phyloP scores from a whole-genome alignment of 306 rosid species.

The Vigna trinervia region DNA sequence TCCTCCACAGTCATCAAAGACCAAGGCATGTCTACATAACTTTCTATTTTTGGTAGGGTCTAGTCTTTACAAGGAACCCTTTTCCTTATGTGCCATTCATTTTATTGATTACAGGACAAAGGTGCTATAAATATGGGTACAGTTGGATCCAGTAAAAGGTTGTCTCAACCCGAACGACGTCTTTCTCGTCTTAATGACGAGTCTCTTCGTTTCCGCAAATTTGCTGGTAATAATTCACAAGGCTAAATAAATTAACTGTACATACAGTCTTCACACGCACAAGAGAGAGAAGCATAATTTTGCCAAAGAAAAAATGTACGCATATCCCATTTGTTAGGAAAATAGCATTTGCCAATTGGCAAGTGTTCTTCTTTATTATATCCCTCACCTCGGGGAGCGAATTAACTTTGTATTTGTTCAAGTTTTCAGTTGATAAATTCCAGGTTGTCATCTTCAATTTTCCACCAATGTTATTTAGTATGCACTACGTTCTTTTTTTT shows the following conservation, averaged over 20 bases:
- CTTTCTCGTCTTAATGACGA: slow-evolving; percentile 70
- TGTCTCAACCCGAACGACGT: slow-evolving; percentile 64
- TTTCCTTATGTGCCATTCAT: slow-evolving; percentile 25
- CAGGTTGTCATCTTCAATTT: not conserved
- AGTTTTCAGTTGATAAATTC: not conserved
- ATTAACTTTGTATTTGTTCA: slow-evolving; percentile 11
- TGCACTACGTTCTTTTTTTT: not conserved
- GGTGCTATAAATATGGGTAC: slow-evolving; percentile 48
- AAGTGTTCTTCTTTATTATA: not conserved
- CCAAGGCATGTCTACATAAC: slow-evolving; percentile 53
- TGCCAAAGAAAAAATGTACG: not conserved
- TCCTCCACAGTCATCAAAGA: slow-evolving; percentile 50
- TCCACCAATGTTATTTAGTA: not conserved
- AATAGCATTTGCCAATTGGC: too few relatives aligned
- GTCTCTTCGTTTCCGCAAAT: slow-evolving; percentile 55
- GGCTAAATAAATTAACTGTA: slow-evolving; percentile 26
- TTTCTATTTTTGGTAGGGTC: not conserved
- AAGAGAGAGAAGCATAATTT: not conserved
- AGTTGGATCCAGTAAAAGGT: slow-evolving; percentile 59
- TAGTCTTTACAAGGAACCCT: too few relatives aligned
- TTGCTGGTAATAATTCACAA: slow-evolving; percentile 55
- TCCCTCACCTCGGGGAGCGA: not conserved
- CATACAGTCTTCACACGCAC: slow-evolving; percentile 12
- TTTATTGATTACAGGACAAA: slow-evolving; percentile 54
- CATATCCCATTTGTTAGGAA: too few relatives aligned